Base-by-base conservation (phyloP, 441 rosid species). In the Hura crepitans region DNA sequence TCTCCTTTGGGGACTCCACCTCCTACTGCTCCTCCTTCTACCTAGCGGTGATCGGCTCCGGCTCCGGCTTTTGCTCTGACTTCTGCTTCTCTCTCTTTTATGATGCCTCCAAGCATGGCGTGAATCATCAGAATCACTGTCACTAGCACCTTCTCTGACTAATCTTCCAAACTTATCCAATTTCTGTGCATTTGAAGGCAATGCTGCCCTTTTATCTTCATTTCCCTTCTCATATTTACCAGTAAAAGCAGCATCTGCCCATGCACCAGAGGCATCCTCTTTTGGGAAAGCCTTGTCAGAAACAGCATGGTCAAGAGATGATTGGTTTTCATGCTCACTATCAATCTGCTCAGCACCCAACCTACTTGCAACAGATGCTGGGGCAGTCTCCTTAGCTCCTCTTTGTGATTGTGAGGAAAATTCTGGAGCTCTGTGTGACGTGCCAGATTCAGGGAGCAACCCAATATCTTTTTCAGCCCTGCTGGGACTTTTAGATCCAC, bases 131-230 rank as follows among this genome's bases (percentile, higher is more conserved):
- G 89, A 83, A 46, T 88, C 87, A 75, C 87, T 87, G 42, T 84
- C 92, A 80, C 85, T 87, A 55, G 61, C 81, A 79, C 80, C 86
- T 70, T 87, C 72, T 68, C 82, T 79, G 53, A 80, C 73, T 75
- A 84, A 70, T 74, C 92, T 84, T 68, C 92, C 90, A 80, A 84
- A 87, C 68, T 81, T 74, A 72, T 87, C 90, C 53, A 85, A 79
- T 78, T 82, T 82, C 39, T 6, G 74, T 20, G 74, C 66, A 79
- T 74, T 71, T 62, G 81, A 62, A 75, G 70, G 66, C 54, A 73
- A 64, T 17, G 54, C 77, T 68, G 63, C 28, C 45, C 57, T 65
- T 74, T 77, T 69, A 62, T 75, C 79, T 50, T 59, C 75, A 31
- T 42, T 58, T 54, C 71, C 82, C 66, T 81, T 77, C 63, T 71